Base-by-base conservation (phyloP, 371 early-diverging fungal species). In the Mortierella sp. region DNA sequence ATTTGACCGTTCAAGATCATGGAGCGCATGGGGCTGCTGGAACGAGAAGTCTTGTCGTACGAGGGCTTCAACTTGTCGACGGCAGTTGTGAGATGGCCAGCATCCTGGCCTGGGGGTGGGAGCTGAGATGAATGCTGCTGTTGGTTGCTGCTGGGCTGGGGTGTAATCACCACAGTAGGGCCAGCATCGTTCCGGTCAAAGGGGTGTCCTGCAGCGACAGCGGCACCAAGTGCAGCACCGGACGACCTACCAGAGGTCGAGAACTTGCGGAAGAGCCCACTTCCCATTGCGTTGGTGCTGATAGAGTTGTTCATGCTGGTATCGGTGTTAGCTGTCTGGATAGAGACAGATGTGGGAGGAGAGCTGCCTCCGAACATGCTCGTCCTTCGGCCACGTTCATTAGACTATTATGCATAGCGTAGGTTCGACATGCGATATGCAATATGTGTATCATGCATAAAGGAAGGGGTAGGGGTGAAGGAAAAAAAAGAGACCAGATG, bases 1-100 rank as follows among this genome's bases (percentile, higher is more conserved):
- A 80, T 80, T 40, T 80, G 81, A 43, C 81, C 81, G 66, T 74
- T 74, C 67, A 80, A 45, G 64, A 80, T 80, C 77, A 80, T 73
- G 76, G 71, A 73, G 16, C 81, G 64, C 81, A 80, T 80, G 9
- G 81, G 81, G 71, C 81, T 80, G 68, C 73, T 80, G 2, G 81
- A 80, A 29, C 81, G 76, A 8, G 81, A 73, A 26, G 67, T 68
- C 11, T 70, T 70, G 55, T 74, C 74, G n/a, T 79, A 69, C 14
- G 72, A 66, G 37, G 80, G 80, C 50, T 73, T 80, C 41, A 79
- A 39, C 64, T 69, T 74, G 8, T 79, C 76, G 3, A 79, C 72
- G 2, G 80, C 71, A 31, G 66, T 75, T 41, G 52, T 65, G 16
- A 80, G 55, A 37, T 68, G 79, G 34, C 34, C 69, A 29, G 41